Evolutionary conservation across 768 basidiomycete species (phyloP), one percentile per base, ranked within the genome.

Genomic region (Kwoniella shandongensis): DNA sequence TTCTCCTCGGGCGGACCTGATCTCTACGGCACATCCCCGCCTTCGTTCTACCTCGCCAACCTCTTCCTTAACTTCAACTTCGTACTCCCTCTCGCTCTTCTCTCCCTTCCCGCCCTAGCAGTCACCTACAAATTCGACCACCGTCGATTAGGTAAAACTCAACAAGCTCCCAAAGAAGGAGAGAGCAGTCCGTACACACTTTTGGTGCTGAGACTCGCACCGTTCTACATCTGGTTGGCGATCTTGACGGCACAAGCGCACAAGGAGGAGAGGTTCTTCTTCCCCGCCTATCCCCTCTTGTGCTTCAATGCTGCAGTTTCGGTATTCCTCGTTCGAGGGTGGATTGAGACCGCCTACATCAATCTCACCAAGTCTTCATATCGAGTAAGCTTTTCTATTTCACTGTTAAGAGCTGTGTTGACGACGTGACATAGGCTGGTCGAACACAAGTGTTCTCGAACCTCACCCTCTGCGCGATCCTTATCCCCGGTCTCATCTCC

Each of bases 231-330:
- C n/a, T 98, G 96, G 94, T 67, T 86, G 44, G 82, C 77, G 1
- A 86, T 96, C 60, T 78, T 99, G 63, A 85, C 84, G 3, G 65
- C 80, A 2, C 94, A 98, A 78, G 79, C 87, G 1, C 96, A 99
- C 78, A 99, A 99, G 78, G 96, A 99, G 77, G 96, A 99, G 73
- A 82, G 96, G n/a, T 99, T 99, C 79, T 88, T 97, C 85, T 98
- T 86, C 76, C 94, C 96, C 0, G 87, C 84, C 1, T 98, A 94
- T 74, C 88, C 91, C 1, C 76, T 98, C 29, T 77, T 98, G 44
- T 91, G 90, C 71, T 91, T 98, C 79, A 97, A 97, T 70, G 94
- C 92, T 0, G 89, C 91, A 3, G 86, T 92, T n/a, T 81, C 86
- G 12, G 62, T 94, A 11, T 97, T 89, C 74, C 81, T 99, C 40